Conservation (phyloP, 305 asterid species). For the Fraxinus ornus region DNA sequence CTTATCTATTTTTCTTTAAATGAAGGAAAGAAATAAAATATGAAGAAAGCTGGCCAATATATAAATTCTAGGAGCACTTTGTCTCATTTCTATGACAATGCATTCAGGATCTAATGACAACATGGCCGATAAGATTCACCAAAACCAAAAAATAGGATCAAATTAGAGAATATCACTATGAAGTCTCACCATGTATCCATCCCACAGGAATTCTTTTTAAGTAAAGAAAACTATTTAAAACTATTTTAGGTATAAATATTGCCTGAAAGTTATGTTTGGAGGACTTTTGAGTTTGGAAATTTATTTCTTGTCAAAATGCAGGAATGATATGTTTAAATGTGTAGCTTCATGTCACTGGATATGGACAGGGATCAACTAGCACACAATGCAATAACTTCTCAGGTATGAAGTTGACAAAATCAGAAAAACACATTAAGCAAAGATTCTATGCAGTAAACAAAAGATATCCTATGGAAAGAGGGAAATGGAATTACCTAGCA, state of each 20-base stretch:
- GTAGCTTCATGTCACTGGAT: background rate
- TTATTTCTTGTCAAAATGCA: background rate
- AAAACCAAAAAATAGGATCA: background rate
- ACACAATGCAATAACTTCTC: background rate
- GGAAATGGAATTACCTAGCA: constrained; percentile 45
- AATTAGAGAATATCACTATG: background rate
- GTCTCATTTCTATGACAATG: background rate
- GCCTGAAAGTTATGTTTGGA: background rate
- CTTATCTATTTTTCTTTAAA: background rate
- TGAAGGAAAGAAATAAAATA: background rate
- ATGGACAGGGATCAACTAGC: background rate
- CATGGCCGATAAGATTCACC: background rate
- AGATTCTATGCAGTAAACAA: background rate
- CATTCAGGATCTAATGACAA: background rate
- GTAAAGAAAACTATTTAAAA: background rate
- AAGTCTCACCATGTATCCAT: background rate
- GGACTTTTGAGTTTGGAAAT: background rate
- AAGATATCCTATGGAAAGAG: background rate
- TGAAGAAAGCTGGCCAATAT: background rate
- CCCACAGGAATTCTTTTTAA: background rate
- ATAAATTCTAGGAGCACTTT: background rate
- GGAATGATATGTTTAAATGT: background rate
- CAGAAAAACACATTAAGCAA: background rate
- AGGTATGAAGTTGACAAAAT: background rate
- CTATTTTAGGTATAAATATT: background rate